phyloP scores from a whole-genome alignment of 2,329 filamentous ascomycete species.

The Aurifilum marmelostoma region DNA sequence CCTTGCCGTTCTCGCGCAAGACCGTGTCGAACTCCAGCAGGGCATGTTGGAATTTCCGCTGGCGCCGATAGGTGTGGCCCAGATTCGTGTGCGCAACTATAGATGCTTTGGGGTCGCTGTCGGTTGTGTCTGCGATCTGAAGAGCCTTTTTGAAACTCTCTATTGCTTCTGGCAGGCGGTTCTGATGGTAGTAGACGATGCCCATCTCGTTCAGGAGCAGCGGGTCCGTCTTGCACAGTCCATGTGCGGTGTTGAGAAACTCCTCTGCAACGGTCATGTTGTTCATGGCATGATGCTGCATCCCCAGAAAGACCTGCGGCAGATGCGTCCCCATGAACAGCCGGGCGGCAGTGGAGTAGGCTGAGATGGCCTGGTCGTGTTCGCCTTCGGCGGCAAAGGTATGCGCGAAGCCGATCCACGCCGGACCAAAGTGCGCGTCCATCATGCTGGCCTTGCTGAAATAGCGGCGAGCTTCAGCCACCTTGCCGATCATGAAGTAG shows the following conservation, averaged over 20 bases:
- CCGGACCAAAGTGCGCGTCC: slow-evolving; percentile 95
- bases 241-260: slow-evolving; percentile 88
- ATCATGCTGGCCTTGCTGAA: slow-evolving; percentile 98
- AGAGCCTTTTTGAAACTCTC: slow-evolving; percentile 79
- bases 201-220: slow-evolving; percentile 94
- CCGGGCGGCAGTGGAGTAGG: slow-evolving; percentile 92
- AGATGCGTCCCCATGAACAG: slow-evolving; percentile 97
- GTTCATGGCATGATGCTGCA: slow-evolving; percentile 96
- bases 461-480: slow-evolving; percentile 91
- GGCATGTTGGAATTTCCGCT: slow-evolving; percentile 70
- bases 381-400: slow-evolving; percentile 97
- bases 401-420: slow-evolving; percentile 98
- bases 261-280: slow-evolving; percentile 94
- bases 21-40: slow-evolving; percentile 86
- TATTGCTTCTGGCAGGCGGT: slow-evolving; percentile 74
- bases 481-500: slow-evolving; percentile 86
- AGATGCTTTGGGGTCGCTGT: slow-evolving; percentile 81
- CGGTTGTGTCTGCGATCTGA: slow-evolving; percentile 75
- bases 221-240: slow-evolving; percentile 81
- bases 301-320: slow-evolving; percentile 92
- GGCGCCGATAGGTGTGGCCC: slow-evolving; percentile 80
- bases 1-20: slow-evolving; percentile 78
- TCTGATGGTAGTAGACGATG: slow-evolving; percentile 92
- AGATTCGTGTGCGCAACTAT: slow-evolving; percentile 85
- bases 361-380: slow-evolving; percentile 96